Evolutionary conservation across 441 rosid genomes (phyloP).

Genomic region (Isatis lusitanica): DNA sequence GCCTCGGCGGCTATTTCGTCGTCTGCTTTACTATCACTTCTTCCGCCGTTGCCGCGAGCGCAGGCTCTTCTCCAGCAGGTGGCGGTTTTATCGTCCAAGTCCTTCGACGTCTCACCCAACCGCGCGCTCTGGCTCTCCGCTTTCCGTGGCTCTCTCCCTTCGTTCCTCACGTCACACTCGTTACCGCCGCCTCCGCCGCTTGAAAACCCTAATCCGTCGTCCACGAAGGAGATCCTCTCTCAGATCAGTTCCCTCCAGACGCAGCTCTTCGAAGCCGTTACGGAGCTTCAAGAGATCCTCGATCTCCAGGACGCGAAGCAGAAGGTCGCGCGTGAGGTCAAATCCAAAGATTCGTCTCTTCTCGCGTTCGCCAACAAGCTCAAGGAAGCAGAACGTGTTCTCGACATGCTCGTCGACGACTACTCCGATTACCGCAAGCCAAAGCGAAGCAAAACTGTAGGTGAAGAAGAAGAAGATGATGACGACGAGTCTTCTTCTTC

Average conservation of each 20-base stretch:
- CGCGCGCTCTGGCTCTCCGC: constrained; percentile 74
- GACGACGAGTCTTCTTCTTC: constrained; percentile 29
- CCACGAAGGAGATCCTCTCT: constrained; percentile 64
- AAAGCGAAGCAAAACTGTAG: constrained; percentile 45
- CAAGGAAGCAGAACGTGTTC: constrained; percentile 72
- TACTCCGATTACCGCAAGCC: constrained; percentile 77
- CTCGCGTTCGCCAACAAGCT: constrained; percentile 76
- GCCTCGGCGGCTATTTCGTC: constrained; percentile 48
- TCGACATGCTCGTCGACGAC: constrained; percentile 82
- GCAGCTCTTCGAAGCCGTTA: constrained; percentile 86
- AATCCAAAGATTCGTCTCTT: constrained; percentile 52
- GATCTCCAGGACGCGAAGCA: constrained; percentile 81
- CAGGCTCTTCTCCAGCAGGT: constrained; percentile 85
- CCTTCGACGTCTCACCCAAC: constrained; percentile 71
- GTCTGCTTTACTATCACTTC: constrained; percentile 70
- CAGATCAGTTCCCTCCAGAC: constrained; percentile 71
- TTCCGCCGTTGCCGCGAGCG: constrained; percentile 84
- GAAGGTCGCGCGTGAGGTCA: constrained; percentile 60
- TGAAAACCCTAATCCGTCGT: constrained; percentile 54
- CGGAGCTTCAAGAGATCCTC: constrained; percentile 87
- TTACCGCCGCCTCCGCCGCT: constrained; percentile 52
- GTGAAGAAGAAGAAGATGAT: constrained; percentile 33
- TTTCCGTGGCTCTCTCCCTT: constrained; percentile 71
- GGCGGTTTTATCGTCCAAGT: constrained; percentile 70
- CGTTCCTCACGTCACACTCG: constrained; percentile 62